These are phyloP conservation scores for Eremochloa ophiuroides DNA, from an alignment of 176 grass and related monocot species.

Conservation along the genomic window DNA sequence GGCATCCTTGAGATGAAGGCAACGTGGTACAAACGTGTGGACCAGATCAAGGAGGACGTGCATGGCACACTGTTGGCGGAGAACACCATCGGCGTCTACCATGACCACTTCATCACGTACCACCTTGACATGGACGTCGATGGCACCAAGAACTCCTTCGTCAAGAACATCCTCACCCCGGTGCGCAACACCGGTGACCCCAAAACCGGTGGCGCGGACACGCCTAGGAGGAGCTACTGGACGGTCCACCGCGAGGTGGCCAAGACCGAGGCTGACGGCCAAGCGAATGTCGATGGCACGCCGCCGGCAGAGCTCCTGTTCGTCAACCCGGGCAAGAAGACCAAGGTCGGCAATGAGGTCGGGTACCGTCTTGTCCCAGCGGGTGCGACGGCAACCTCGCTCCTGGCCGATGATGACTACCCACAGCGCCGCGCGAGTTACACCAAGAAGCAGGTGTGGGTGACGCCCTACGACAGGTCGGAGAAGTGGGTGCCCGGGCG, in stretches of 20 bases:
- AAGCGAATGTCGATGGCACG: conserved; percentile 20
- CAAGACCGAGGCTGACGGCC: conserved; percentile 44
- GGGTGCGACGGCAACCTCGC: no score
- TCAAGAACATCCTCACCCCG: conserved; percentile 29
- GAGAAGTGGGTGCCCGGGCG: no score
- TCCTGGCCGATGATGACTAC: not conserved
- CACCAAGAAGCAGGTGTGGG: not conserved
- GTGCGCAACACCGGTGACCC: conserved; percentile 8
- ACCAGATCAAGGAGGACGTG: conserved; percentile 28
- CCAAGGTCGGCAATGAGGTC: no score
- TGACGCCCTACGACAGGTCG: not conserved
- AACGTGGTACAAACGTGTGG: conserved; percentile 35
- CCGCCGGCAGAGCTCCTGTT: not conserved
- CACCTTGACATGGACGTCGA: conserved; percentile 72
- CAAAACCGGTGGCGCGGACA: not conserved
- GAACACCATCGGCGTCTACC: not conserved
- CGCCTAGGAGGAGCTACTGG: conserved; percentile 70
- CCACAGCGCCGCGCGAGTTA: not conserved
- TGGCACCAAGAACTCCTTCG: conserved; percentile 65
- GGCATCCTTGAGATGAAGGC: conserved; percentile 64
- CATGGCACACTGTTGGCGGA: not conserved
- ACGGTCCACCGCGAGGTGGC: conserved; percentile 49
- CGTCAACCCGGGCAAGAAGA: not conserved
- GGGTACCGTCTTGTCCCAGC: no score
- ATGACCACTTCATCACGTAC: conserved; percentile 31